Conservation (phyloP, 176 grass and related monocot genomes). For the Panicum miliaceum region DNA sequence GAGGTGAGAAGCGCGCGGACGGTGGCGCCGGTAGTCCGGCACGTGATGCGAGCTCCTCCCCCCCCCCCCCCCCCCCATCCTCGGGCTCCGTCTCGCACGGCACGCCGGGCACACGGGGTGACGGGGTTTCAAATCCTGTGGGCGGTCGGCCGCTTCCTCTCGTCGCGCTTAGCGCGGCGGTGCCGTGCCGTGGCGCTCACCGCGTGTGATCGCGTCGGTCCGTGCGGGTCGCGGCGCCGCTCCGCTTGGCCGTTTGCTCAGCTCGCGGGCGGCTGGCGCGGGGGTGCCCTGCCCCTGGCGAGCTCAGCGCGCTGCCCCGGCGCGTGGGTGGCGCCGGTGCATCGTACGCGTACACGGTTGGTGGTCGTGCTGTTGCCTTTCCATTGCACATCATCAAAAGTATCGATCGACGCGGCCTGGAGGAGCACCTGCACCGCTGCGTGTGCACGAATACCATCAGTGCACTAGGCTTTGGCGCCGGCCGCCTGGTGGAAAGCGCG, state of each 20-base stretch:
- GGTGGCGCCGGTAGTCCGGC: neutral
- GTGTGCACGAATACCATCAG: neutral
- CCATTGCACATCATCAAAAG: neutral
- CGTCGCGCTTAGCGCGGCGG: too few relatives aligned
- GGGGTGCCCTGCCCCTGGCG: too few relatives aligned
- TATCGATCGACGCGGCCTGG: neutral
- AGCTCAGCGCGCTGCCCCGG: neutral
- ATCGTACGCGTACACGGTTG: neutral
- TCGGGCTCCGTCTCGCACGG: neutral
- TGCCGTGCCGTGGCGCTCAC: too few relatives aligned
- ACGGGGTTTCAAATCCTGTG: neutral
- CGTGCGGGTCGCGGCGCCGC: too few relatives aligned
- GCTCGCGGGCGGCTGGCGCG: too few relatives aligned
- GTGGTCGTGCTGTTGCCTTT: neutral
- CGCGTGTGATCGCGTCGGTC: too few relatives aligned
- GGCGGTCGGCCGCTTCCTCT: too few relatives aligned
- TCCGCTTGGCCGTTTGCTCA: neutral
- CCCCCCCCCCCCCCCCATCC: too few relatives aligned
- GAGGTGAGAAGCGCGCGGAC: neutral
- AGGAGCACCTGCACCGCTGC: neutral
- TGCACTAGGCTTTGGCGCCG: neutral
- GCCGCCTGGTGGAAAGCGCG: neutral
- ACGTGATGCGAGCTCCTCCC: neutral
- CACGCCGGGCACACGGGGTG: too few relatives aligned
- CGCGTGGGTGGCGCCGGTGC: too few relatives aligned